Evolutionary conservation across 164 flowering plant genomes (phyloP).

Genomic region (Buxus sempervirens): DNA sequence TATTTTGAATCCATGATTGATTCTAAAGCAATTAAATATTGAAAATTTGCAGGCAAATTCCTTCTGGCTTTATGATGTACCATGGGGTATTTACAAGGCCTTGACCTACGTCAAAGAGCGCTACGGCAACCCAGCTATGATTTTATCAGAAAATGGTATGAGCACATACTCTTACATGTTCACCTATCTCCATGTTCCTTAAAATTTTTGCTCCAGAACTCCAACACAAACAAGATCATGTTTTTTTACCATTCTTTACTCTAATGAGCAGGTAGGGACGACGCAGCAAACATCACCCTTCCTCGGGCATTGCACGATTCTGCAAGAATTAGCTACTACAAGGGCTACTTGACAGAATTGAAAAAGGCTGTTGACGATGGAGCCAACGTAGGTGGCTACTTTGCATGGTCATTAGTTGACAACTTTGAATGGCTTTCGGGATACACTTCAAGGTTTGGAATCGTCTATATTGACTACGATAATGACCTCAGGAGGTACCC

Average conservation of each 20-base stretch:
- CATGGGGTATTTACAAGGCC: slow-evolving; percentile 29
- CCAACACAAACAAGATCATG: too few species aligned
- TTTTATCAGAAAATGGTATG: slow-evolving; percentile 27
- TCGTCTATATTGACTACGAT: slow-evolving; percentile 62
- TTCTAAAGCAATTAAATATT: neutral
- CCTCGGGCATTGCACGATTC: slow-evolving; percentile 57
- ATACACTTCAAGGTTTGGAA: slow-evolving; percentile 83
- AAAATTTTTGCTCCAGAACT: neutral
- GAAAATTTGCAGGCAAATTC: slow-evolving; percentile 24
- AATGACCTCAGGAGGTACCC: slow-evolving; percentile 63
- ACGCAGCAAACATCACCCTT: slow-evolving; percentile 72
- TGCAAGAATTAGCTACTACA: slow-evolving; percentile 58
- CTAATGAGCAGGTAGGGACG: slow-evolving; percentile 69
- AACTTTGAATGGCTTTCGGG: slow-evolving; percentile 89
- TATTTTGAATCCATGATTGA: neutral
- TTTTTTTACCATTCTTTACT: neutral
- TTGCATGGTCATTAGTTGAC: slow-evolving; percentile 89
- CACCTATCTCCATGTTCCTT: neutral
- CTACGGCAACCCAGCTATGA: slow-evolving; percentile 22
- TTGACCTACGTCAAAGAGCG: slow-evolving; percentile 23
- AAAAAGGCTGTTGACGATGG: slow-evolving; percentile 78
- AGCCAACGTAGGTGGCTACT: slow-evolving; percentile 78
- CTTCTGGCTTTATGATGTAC: slow-evolving; percentile 24
- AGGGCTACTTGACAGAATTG: slow-evolving; percentile 45
- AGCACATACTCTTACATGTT: too few species aligned